Conservation (phyloP, 352 stramenopile genomes). For the Phytophthora vignae region DNA sequence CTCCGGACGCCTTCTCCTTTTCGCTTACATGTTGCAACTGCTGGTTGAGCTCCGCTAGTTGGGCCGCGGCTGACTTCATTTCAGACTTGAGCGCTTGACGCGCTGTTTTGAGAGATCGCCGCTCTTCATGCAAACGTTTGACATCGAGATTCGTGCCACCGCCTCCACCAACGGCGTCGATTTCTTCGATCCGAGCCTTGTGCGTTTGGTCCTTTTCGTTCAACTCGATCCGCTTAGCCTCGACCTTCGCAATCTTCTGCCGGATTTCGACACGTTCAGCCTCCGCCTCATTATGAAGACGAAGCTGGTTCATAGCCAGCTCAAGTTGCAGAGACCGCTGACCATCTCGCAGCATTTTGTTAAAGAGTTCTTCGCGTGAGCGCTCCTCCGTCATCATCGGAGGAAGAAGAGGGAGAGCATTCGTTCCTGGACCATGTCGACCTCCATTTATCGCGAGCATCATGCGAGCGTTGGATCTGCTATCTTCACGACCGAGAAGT, state of each 20-base stretch:
- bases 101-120: conserved; percentile 50
- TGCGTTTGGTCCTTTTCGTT: conserved; percentile 42
- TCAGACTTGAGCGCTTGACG: conserved; percentile 59
- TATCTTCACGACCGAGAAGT: conserved; percentile 35
- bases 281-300: conserved; percentile 22
- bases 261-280: conserved; percentile 21
- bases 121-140: conserved; percentile 44
- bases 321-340: conserved; percentile 38
- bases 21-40: conserved; percentile 35
- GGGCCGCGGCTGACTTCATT: conserved; percentile 35
- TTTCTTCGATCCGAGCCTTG: conserved; percentile 62
- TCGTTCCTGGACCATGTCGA: conserved; percentile 27
- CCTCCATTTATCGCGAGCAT: conserved; percentile 45
- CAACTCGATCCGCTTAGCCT: conserved; percentile 34
- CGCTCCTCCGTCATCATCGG: conserved; percentile 26
- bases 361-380: conserved; percentile 30
- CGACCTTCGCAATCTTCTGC: conserved; percentile 22
- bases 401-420: conserved; percentile 28
- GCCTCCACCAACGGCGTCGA: conserved; percentile 57
- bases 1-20: conserved; percentile 31
- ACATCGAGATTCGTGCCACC: conserved; percentile 10
- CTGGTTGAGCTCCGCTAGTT: conserved; percentile 33
- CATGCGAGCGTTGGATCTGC: conserved; percentile 31
- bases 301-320: conserved; percentile 29
- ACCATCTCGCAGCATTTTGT: conserved; percentile 52